Evolutionary conservation across 2,329 filamentous ascomycete species (phyloP).

Genomic region (Colletotrichum paranaense): DNA sequence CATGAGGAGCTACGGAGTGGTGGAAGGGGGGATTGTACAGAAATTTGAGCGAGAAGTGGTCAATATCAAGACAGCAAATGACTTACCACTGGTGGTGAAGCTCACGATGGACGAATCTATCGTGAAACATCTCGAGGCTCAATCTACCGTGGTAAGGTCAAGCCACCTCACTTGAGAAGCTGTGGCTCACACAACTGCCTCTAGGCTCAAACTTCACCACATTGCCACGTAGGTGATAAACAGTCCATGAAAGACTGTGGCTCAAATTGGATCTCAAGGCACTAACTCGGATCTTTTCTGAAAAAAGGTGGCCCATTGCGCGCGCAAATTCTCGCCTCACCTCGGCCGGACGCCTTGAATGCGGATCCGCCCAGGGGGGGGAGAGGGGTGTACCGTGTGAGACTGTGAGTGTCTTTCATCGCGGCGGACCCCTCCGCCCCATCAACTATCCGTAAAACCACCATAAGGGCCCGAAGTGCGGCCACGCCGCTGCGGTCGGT

Average conservation of each 20-base stretch:
- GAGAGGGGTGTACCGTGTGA: too few species aligned
- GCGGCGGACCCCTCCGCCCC: neutral
- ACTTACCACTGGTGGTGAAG: neutral
- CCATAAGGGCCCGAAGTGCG: constrained; percentile 30
- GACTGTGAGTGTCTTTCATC: too few species aligned
- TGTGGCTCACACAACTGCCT: neutral
- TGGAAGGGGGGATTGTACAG: neutral
- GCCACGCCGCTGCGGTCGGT: constrained; percentile 16
- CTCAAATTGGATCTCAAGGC: neutral
- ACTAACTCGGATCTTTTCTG: neutral
- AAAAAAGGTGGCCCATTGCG: neutral
- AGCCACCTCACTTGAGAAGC: neutral
- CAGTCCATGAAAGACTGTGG: too few species aligned
- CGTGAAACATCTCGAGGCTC: neutral
- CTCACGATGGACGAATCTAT: neutral
- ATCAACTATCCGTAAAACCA: too few species aligned
- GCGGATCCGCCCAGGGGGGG: neutral
- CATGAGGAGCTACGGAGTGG: constrained; percentile 4
- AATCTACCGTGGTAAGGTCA: neutral
- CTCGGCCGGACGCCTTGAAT: constrained; percentile 18
- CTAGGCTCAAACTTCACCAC: neutral
- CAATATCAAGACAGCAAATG: too few species aligned
- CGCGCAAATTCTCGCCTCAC: constrained; percentile 25
- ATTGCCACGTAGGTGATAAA: too few species aligned
- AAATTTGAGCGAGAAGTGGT: neutral